A percentile compares a stretch with the other conserved stretches of the same genome.
These are phyloP conservation scores for Colletotrichum caudatum DNA, from an alignment of 2,329 filamentous ascomycete species.

Conservation along the genomic window DNA sequence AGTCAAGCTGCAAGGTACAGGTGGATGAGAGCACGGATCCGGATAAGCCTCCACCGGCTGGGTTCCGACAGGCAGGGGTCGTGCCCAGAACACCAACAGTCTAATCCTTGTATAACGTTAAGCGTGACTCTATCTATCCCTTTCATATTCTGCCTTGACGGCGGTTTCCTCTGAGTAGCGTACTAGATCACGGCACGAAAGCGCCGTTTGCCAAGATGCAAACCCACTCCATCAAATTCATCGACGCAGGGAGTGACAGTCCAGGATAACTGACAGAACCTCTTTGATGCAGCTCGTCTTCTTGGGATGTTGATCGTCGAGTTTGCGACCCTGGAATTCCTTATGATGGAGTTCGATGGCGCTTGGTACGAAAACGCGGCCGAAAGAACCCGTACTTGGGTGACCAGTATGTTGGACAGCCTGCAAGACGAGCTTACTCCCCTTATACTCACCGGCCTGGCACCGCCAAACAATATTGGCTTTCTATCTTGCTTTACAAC, in stretches of 20 bases:
- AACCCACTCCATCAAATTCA: too few relatives aligned
- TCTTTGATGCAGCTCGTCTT: not conserved
- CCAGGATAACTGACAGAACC: not conserved
- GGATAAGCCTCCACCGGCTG: too few relatives aligned
- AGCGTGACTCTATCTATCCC: too few relatives aligned
- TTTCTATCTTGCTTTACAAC: constrained; percentile 1
- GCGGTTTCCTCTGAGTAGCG: too few relatives aligned
- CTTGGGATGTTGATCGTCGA: not conserved
- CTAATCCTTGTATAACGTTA: too few relatives aligned
- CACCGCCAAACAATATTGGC: constrained; percentile 10
- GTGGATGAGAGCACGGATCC: too few relatives aligned
- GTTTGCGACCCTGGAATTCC: constrained; percentile 6
- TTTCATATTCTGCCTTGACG: too few relatives aligned
- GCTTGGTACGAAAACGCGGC: constrained; percentile 10
- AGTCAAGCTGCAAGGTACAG: too few relatives aligned
- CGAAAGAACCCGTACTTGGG: not conserved
- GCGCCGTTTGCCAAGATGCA: too few relatives aligned
- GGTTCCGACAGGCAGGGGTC: too few relatives aligned
- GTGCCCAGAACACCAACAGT: too few relatives aligned
- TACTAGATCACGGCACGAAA: too few relatives aligned
- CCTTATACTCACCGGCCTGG: not conserved
- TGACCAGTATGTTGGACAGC: constrained; percentile 4
- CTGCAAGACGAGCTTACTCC: not conserved
- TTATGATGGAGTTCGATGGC: constrained; percentile 5
- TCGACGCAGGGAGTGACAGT: constrained; percentile 19